Base-by-base conservation (phyloP, 2,329 filamentous ascomycete genomes). In the Cladosporium cucumerinum region DNA sequence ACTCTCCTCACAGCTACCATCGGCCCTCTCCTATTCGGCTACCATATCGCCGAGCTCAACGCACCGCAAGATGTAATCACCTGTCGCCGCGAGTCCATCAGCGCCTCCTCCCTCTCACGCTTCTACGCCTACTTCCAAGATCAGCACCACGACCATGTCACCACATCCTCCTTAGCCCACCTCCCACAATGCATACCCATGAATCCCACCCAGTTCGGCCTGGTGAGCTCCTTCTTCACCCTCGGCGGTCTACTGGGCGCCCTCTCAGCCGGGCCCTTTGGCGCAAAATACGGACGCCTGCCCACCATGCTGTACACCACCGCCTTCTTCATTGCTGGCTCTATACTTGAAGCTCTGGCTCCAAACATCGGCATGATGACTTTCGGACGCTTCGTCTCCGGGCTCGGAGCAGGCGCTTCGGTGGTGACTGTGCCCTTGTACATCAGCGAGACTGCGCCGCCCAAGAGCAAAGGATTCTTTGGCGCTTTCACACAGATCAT, bases 381-480 rank as follows among this genome's bases (percentile, higher is more conserved):
- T 0, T 67, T 91, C 18, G 95, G 94, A 5, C 86, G 95, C 25
- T 81, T 97, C 25, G 75, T 98, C 16, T 89, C 91, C 10, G 95
- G 95, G 12, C 75, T 96, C 1, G 93, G 91, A 7, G 93, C 93
- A 6, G 95, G 95, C 25, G 92, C 93, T 2, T 87, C 93, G 1
- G 94, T 95, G 2, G 95, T 99, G 23, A 91, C 97, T 39, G 93
- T 96, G 2, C 95, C 95, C 0, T 86, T 99, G 23, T 99, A 96
- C 81, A 92, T 99, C 70, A 93, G 92, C 54, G 95, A 99, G 78
- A 86, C 97, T 28, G 89, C 93, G 0, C 95, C 94, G 4, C 87
- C 87, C 0, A 80, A 82, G 30, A 71, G 74, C 67, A 76, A 75
- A 66, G 76, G 76, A n/a, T 87, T 96, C 68, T 98, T 97, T 71